Conservation (phyloP, 2,329 filamentous ascomycete genomes). For the Scopulariopsis brevicaulis region DNA sequence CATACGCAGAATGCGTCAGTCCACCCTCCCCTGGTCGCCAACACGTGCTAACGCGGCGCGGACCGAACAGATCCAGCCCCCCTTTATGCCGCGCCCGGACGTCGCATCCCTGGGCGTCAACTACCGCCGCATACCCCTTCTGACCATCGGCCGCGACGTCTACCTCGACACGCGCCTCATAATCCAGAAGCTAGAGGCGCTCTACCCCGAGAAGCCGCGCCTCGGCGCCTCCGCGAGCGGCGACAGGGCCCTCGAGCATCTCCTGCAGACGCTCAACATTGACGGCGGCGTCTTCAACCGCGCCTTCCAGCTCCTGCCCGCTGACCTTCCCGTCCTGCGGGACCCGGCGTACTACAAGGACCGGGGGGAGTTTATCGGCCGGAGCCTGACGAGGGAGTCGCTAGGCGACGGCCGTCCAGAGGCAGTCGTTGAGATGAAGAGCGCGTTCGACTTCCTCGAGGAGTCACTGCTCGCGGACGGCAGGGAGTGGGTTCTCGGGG, state of each 20-base stretch:
- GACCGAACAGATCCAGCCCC: constrained; percentile 47
- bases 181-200: constrained; percentile 47
- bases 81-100: constrained; percentile 55
- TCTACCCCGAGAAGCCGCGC: constrained; percentile 31
- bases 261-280: constrained; percentile 43
- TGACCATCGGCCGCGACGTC: constrained; percentile 54
- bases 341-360: constrained; percentile 52
- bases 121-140: constrained; percentile 59
- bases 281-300: constrained; percentile 46
- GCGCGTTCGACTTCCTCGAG: constrained; percentile 48
- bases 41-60: not conserved
- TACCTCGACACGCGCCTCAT: constrained; percentile 63
- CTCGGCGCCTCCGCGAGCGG: constrained; percentile 24
- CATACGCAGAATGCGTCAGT: constrained; percentile 56
- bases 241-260: constrained; percentile 33
- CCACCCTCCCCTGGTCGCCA: not conserved
- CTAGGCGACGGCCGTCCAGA: constrained; percentile 30
- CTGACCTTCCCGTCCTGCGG: constrained; percentile 37
- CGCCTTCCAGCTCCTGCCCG: constrained; percentile 44
- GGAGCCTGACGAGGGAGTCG: constrained; percentile 12
- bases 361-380: constrained; percentile 25
- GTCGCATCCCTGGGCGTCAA: constrained; percentile 46
- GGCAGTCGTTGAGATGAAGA: constrained; percentile 40
- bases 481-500: constrained; percentile 51
- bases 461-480: constrained; percentile 51